These are phyloP conservation scores for Alternaria sp. DNA, from an alignment of 2,329 filamentous ascomycete genomes.

Conservation along the genomic window DNA sequence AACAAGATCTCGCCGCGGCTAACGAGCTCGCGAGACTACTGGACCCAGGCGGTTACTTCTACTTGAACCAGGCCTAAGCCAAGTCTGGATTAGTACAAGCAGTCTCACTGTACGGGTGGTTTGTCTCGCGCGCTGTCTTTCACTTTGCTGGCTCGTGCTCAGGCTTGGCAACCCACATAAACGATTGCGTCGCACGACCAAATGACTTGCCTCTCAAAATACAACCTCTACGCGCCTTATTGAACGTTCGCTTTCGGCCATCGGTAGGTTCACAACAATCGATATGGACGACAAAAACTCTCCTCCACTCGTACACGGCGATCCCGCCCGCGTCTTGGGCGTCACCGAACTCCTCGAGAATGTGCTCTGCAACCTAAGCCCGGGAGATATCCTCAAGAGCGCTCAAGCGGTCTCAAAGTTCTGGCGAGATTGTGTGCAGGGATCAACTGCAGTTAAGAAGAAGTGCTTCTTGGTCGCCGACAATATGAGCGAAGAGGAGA, in stretches of 20 bases:
- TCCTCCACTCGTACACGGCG: not conserved
- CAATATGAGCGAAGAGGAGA: too few species aligned
- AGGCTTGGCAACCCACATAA: not conserved
- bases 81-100: not conserved
- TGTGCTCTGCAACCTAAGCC: not conserved
- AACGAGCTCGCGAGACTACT: not conserved
- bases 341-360: not conserved
- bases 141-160: not conserved
- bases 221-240: not conserved
- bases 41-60: not conserved
- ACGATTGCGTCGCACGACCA: too few species aligned
- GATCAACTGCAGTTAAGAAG: too few species aligned
- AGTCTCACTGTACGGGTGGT: not conserved
- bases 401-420: too few species aligned
- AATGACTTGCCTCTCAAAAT: not conserved
- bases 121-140: not conserved
- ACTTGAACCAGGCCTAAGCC: not conserved
- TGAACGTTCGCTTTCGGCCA: not conserved
- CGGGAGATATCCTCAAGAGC: too few species aligned
- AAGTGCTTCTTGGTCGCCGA: too few species aligned
- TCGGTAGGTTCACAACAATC: not conserved
- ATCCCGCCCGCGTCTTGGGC: not conserved
- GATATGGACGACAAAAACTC: not conserved
- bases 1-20: not conserved
- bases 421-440: too few species aligned